Evolutionary conservation across 2,329 filamentous ascomycete genomes (phyloP).

Genomic region (Diaporthe sp.): DNA sequence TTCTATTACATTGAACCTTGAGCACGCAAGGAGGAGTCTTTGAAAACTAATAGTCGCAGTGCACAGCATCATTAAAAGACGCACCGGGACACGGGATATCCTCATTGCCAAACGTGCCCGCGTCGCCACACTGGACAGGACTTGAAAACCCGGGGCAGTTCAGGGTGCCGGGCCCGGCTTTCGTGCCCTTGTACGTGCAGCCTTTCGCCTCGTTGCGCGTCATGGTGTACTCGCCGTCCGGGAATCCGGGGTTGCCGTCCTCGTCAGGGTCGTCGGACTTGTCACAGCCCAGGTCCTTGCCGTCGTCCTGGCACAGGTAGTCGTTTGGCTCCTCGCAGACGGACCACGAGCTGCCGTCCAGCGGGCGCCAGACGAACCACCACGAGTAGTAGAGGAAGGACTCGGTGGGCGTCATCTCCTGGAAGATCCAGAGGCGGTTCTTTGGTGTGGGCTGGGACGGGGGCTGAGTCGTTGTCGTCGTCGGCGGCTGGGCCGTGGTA

Average conservation of each 20-base stretch:
- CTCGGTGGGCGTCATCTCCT: neutral
- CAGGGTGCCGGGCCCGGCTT: neutral
- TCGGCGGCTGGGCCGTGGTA: neutral
- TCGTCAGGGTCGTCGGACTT: neutral
- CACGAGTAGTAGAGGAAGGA: slow-evolving; percentile 3
- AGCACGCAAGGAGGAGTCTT: neutral
- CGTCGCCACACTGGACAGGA: slow-evolving; percentile 3
- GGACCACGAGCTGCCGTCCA: no score
- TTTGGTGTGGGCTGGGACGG: neutral
- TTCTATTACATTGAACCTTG: neutral
- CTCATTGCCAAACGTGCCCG: neutral
- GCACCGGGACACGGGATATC: neutral
- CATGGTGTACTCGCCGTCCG: neutral
- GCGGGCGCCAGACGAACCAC: slow-evolving; percentile 12
- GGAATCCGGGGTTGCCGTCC: neutral
- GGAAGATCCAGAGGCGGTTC: slow-evolving; percentile 16
- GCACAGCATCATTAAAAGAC: slow-evolving; percentile 9
- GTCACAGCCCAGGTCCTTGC: neutral
- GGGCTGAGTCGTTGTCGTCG: neutral
- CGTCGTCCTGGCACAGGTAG: slow-evolving; percentile 4
- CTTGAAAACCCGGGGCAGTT: neutral
- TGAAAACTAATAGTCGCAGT: neutral
- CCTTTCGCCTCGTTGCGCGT: slow-evolving; percentile 11
- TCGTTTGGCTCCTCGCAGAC: neutral
- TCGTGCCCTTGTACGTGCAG: slow-evolving; percentile 16